Percentiles rank a stretch among this genome's conserved stretches.
These are phyloP conservation scores for Musa itinerans DNA, from an alignment of 176 grass and related monocot genomes.

Conservation along the genomic window DNA sequence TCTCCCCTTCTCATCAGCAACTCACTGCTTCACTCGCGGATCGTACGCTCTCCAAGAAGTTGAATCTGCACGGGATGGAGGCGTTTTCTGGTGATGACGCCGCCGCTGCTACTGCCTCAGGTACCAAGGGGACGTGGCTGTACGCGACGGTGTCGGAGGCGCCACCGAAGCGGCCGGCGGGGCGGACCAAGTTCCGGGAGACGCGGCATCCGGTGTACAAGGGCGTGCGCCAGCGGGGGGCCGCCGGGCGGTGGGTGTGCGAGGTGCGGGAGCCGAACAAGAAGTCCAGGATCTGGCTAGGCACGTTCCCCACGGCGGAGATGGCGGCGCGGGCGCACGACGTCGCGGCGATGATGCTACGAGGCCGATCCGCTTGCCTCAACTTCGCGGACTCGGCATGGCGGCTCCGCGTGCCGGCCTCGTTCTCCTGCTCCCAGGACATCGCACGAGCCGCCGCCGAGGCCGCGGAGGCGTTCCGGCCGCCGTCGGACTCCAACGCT, in stretches of 20 bases:
- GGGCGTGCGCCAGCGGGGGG: conserved; percentile 2
- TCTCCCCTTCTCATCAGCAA: neutral
- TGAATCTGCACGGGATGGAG: neutral
- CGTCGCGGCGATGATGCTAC: conserved; percentile 7
- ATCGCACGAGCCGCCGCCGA: neutral
- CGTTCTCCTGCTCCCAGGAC: conserved; percentile 1
- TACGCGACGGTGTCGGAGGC: conserved; percentile 4
- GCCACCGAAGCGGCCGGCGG: conserved; percentile 1
- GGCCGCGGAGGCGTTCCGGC: conserved; percentile 8
- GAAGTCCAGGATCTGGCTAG: conserved; percentile 8
- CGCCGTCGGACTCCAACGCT: neutral
- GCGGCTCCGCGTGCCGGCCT: conserved; percentile 5
- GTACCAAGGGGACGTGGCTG: neutral
- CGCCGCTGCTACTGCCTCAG: neutral
- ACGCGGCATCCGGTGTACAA: conserved; percentile 1
- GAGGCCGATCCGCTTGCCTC: conserved; percentile 5
- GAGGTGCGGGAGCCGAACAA: conserved; percentile 5
- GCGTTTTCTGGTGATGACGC: no score
- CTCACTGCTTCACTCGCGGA: neutral
- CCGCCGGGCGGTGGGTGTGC: conserved; percentile 6
- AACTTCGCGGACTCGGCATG: conserved; percentile 8
- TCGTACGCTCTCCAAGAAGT: neutral
- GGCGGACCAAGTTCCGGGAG: conserved; percentile 3
- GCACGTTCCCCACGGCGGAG: conserved; percentile 1
- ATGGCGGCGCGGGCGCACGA: conserved; percentile 8